Evolutionary conservation across 129 eudicot genomes (phyloP), one percentile per base, ranked within the genome.

Genomic region (Scalesia atractyloides): DNA sequence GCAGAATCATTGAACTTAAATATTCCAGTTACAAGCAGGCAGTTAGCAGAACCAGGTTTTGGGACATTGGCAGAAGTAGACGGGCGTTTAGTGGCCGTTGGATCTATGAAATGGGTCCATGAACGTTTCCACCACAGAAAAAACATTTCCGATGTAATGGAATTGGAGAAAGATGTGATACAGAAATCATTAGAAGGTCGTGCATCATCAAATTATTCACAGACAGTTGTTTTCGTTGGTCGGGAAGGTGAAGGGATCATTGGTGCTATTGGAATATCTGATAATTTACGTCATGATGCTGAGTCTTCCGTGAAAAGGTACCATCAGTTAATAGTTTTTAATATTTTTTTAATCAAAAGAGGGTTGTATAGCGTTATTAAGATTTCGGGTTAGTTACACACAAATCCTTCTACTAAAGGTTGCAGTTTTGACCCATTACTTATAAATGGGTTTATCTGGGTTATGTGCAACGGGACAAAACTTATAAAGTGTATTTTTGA

Each of bases 21-120:
- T 51, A 82, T 93, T 75, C 92, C 98, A 36, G 69, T 67, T 58
- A 89, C 98, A 61, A 79, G 69, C 50, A 85, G 96, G 47, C 98
- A 93, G 57, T 76, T 93, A 73, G 84, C 83, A 49, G 98, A 87
- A 78, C 96, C 98, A 36, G 98, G 98, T 52, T 89, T 85, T 76
- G 98, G 98, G 70, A 82, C 96, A 52, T 70, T 93, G 73, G 96
- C 98, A 63, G 98, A 93, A 84, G 90, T 93, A 80, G 91, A 89
- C 80, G 98, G 98, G 22, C 85, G 47, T 54, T 74, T 93, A 73
- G 90, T 89, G 76, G 98, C 96, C 6, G 92, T 93, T 66, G 98
- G 98, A 54, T 80, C 91, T 54, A 81, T 87, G 85, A 80, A 86
- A 67, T 93, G 98, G 98, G 96, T 93, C 72, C 82, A 74, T 73